These are phyloP conservation scores for Apiotrichum porosum DNA, from an alignment of 1,284 basidiomycete species.

Conservation along the genomic window DNA sequence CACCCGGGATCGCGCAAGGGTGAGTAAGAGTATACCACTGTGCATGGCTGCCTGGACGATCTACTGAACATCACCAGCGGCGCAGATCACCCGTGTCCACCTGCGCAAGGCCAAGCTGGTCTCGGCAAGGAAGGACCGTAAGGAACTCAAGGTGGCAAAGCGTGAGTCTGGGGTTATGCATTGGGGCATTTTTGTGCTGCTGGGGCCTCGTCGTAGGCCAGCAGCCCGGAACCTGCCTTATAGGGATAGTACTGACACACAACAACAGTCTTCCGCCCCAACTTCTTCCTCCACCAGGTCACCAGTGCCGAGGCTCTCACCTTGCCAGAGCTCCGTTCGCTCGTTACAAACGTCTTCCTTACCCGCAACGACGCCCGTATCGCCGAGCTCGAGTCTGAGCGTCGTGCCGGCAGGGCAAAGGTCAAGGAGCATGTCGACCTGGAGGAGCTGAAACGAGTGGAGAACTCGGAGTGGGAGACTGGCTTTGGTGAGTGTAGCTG, in stretches of 20 bases:
- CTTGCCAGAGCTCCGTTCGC: slow-evolving; percentile 62
- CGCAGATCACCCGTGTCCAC: slow-evolving; percentile 66
- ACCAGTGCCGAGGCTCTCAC: slow-evolving; percentile 57
- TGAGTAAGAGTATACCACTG: slow-evolving; percentile 8
- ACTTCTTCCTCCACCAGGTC: slow-evolving; percentile 72
- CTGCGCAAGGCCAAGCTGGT: slow-evolving; percentile 66
- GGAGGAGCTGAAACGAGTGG: slow-evolving; percentile 65
- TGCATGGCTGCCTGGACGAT: too few species aligned
- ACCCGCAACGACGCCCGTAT: slow-evolving; percentile 66
- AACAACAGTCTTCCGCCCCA: slow-evolving; percentile 65
- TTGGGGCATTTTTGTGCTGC: too few species aligned
- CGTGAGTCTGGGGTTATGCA: slow-evolving; percentile 24
- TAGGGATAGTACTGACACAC: too few species aligned
- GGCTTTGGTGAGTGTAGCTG: slow-evolving; percentile 64
- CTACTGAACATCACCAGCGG: slow-evolving; percentile 56
- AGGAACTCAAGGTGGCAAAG: slow-evolving; percentile 44
- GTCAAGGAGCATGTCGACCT: slow-evolving; percentile 63
- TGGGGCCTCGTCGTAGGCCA: too few species aligned
- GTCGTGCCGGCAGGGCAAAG: slow-evolving; percentile 74
- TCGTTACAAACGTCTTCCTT: slow-evolving; percentile 69
- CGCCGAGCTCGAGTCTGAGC: slow-evolving; percentile 58
- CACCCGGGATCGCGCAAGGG: slow-evolving; percentile 49
- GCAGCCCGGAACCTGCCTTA: too few species aligned
- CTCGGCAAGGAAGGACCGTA: slow-evolving; percentile 54
- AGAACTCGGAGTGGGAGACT: slow-evolving; percentile 69